phyloP scores from a whole-genome alignment of 345 rosid genomes.

The Diplotaxis tenuifolia region DNA sequence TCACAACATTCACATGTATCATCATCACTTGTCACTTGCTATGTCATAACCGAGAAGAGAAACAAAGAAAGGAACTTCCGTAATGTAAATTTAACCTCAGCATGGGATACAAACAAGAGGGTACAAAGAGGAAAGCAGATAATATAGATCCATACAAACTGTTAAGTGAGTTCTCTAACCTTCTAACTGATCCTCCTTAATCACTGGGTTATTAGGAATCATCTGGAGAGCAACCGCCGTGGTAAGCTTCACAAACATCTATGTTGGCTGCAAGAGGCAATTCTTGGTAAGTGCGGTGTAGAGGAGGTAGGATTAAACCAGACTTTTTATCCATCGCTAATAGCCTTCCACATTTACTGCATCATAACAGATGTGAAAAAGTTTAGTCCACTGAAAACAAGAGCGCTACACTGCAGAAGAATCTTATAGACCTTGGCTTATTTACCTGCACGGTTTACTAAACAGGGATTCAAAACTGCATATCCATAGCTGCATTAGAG shows the following conservation, averaged over 20 bases:
- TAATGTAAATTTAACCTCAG: constrained; percentile 4
- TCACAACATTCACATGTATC: constrained; percentile 22
- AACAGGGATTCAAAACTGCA: constrained; percentile 76
- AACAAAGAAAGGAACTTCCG: neutral
- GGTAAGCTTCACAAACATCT: constrained; percentile 47
- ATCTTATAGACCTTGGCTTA: constrained; percentile 3
- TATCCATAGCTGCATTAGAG: constrained; percentile 65
- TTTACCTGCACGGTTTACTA: constrained; percentile 69
- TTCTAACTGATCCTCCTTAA: neutral
- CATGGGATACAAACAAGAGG: constrained; percentile 3
- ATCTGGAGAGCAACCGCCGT: constrained; percentile 51
- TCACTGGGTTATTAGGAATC: constrained; percentile 22
- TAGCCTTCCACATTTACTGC: constrained; percentile 72
- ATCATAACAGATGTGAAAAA: constrained; percentile 12
- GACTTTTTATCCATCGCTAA: constrained; percentile 71
- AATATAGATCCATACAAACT: neutral
- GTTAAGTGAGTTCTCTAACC: neutral
- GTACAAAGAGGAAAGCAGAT: neutral
- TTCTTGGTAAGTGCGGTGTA: constrained; percentile 46
- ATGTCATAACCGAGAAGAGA: neutral
- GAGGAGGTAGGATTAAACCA: constrained; percentile 56
- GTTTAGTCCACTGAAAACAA: constrained; percentile 3
- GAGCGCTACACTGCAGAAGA: neutral
- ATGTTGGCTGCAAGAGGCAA: constrained; percentile 28
- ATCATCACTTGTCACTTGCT: constrained; percentile 6